Evolutionary conservation across 805 yeast species (phyloP), one percentile per base, ranked within the genome.

Genomic region (Nakazawaea pomicola): DNA sequence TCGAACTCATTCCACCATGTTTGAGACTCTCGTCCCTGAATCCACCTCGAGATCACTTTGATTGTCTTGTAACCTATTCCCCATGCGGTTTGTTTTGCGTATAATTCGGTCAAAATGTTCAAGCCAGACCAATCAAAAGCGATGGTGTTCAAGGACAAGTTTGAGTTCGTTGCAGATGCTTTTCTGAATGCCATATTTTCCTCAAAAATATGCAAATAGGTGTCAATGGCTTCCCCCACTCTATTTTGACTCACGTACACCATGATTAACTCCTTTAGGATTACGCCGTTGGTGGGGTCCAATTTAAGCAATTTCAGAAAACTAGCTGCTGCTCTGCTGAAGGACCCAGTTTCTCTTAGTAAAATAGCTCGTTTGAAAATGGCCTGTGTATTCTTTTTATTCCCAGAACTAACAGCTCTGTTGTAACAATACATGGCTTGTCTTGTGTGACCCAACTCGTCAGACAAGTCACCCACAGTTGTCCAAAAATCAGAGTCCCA

Each of bases 91-190:
- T 78, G 82, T 40, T 78, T 76, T n/a, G 79, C 70, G 52, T 84
- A 83, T 29, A 91, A 64, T 52, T 93, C 98, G 7, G 85, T 73
- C 32, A 91, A 65, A 45, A 88, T 86, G 52, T 93, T 91, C 36
- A 91, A 67, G 45, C 86, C 90, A 0, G 95, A 83, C 95, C 95
- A 93, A 36, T 79, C 88, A 57, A 91, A 93, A 17, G 60, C 58
- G 1, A 87, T 71, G 21, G 60, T 60, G 34, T 48, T 48, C 43
- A 62, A 40, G 8, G 32, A 28, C 3, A 47, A 39, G 6, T 40
- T 33, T n/a, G 54, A 52, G 7, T 54, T 57, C 27, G 49, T 44
- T 29, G 50, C 55, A 3, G 28, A 31, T 6, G 49, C 16, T 19
- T 52, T 49, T 18, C 80, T 60, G 36, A 62, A 52, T 12, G 56